Conservation (phyloP, 169 alveolate species). For the Plasmodium billcollinsi region DNA sequence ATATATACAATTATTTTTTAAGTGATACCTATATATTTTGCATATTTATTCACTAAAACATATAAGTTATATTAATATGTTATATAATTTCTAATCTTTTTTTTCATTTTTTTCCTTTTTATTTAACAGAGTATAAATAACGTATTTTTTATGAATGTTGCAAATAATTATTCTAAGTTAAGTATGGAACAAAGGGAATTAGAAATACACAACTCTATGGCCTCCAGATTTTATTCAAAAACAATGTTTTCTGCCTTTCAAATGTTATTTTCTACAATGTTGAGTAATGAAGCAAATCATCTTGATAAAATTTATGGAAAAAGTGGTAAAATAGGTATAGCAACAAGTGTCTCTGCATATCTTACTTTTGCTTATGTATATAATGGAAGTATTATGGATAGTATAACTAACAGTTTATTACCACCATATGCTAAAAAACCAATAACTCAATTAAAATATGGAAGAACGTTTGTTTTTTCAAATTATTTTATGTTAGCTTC, state of each 20-base stretch:
- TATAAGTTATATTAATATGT: neutral
- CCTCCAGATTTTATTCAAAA: constrained; percentile 40
- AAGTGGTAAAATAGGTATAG: neutral
- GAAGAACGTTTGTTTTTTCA: constrained; percentile 18
- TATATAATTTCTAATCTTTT: neutral
- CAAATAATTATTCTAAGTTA: neutral
- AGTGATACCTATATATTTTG: neutral
- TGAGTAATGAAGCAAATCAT: constrained; percentile 22
- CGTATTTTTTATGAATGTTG: constrained; percentile 1
- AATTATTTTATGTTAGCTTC: constrained; percentile 14
- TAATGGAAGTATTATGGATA: constrained; percentile 13
- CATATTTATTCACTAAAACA: neutral
- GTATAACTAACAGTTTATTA: neutral
- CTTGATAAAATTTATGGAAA: neutral
- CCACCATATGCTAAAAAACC: constrained; percentile 14
- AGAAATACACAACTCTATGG: neutral
- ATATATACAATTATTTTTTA: neutral
- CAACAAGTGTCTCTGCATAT: neutral
- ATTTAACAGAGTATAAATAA: constrained; percentile 46
- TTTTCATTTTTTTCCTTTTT: neutral
- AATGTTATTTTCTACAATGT: neutral
- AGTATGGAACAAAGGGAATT: neutral
- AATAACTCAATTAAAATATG: constrained; percentile 11
- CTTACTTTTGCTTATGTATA: neutral
- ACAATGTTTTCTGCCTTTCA: constrained; percentile 32